Evolutionary conservation across 1,284 basidiomycete genomes (phyloP).

Genomic region (Naganishia liquefaciens): DNA sequence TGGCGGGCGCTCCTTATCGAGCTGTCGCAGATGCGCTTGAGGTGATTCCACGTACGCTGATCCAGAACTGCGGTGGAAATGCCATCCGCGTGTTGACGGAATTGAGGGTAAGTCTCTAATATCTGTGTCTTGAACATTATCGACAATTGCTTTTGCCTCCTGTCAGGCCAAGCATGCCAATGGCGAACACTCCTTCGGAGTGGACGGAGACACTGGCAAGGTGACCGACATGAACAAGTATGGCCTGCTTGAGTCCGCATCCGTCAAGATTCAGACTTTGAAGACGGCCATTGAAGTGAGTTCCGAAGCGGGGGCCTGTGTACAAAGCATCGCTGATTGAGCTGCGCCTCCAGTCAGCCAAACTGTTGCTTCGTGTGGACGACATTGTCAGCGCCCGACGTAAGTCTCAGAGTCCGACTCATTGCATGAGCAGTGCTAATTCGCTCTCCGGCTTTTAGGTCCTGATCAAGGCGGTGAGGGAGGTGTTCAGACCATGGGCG

Average conservation of each 20-base stretch:
- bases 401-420: constrained; percentile 40
- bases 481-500: constrained; percentile 53
- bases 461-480: constrained; percentile 45
- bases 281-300: constrained; percentile 92
- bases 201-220: constrained; percentile 93
- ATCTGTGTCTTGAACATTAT: constrained; percentile 16
- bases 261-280: constrained; percentile 95
- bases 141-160: neutral
- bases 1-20: constrained; percentile 85
- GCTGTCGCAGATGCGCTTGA: constrained; percentile 96
- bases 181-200: constrained; percentile 86
- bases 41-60: constrained; percentile 91
- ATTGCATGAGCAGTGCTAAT: neutral
- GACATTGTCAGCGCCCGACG: constrained; percentile 86
- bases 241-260: constrained; percentile 90
- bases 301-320: constrained; percentile 1
- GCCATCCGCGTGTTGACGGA: constrained; percentile 90
- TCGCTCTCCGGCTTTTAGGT: constrained; percentile 12
- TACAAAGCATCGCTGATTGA: neutral
- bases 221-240: constrained; percentile 94
- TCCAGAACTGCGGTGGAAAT: constrained; percentile 95
- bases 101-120: constrained; percentile 64
- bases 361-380: constrained; percentile 88
- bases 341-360: constrained; percentile 65
- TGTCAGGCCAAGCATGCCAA: constrained; percentile 87